These are phyloP conservation scores for Alternaria infectoria DNA, from an alignment of 2,329 filamentous ascomycete species.

Conservation along the genomic window DNA sequence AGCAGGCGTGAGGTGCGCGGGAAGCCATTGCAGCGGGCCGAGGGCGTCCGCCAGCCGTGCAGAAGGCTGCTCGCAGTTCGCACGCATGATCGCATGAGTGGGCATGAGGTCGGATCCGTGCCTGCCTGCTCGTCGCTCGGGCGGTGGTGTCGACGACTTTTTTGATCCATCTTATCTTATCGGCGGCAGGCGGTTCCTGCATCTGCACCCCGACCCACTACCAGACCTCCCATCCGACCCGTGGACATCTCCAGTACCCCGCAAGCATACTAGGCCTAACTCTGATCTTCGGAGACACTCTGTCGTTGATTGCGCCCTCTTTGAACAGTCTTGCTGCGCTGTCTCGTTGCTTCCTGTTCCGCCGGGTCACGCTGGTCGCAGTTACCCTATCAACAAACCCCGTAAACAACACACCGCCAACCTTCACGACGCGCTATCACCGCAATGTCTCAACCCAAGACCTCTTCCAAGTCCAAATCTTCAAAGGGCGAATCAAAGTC, in stretches of 20 bases:
- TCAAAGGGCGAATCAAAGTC: slow-evolving; percentile 41
- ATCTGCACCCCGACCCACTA: slow-evolving; percentile 19
- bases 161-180: slow-evolving; percentile 33
- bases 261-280: slow-evolving; percentile 1
- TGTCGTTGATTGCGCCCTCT: background rate
- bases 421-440: slow-evolving; percentile 8
- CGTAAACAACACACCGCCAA: slow-evolving; percentile 30
- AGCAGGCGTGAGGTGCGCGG: slow-evolving; percentile 17
- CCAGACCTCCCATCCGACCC: slow-evolving; percentile 3
- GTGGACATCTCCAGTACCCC: background rate
- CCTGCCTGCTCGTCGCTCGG: slow-evolving; percentile 5
- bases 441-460: slow-evolving; percentile 42
- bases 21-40: slow-evolving; percentile 27
- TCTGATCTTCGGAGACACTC: background rate
- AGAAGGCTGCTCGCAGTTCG: slow-evolving; percentile 52
- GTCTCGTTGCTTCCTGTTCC: background rate
- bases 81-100: slow-evolving; percentile 59
- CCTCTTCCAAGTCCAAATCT: slow-evolving; percentile 20
- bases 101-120: slow-evolving; percentile 34
- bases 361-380: background rate
- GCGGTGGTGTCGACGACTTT: slow-evolving; percentile 9
- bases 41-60: slow-evolving; percentile 43
- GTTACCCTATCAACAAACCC: slow-evolving; percentile 42
- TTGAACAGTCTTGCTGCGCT: background rate
- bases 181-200: slow-evolving; percentile 15